Evolutionary conservation across 768 basidiomycete species (phyloP), one percentile per base, ranked within the genome.

Genomic region (Naganishia friedmannii): DNA sequence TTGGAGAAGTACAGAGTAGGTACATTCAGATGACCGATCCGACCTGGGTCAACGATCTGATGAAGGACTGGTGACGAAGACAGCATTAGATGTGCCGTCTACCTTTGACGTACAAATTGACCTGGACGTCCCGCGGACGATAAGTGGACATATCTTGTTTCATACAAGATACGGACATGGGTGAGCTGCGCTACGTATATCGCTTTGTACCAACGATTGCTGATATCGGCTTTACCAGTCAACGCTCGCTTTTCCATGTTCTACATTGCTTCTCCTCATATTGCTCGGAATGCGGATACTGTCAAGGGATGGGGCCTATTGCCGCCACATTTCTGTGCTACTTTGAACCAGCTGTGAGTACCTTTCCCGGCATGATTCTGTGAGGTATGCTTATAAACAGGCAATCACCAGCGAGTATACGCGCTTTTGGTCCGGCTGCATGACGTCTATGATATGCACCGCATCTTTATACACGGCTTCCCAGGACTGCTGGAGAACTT

Each of bases 261-360:
- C 85, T 98, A 31, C 96, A 98, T 80, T 87, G 87, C 63, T 93
- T 96, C 79, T 94, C 93, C 1, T 84, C 94, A 23, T 84, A 85
- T n/a, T 97, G 95, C 81, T 80, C 84, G 21, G 83, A 86, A 13
- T 98, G 96, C 72, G 95, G 95, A 19, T 99, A 99, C 79, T 93
- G 94, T 48, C 96, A 99, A 82, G 96, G 96, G 71, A 99, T 99
- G 96, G 94, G 96, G 1, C 91, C 95, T 7, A 91, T 99, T 69
- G 92, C 95, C 0, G 91, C 94, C 0, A 97, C 93, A 1, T 85
- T 99, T 26, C 86, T 97, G 15, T 93, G 90, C 82, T 98, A 98
- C 80, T 89, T 93, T 78, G 89, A 89, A 73, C 92, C 96, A 9
- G 91, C 93, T 77, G 84, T 84, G 51, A 69, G 81, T 74, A 13